Evolutionary conservation across 352 stramenopile genomes (phyloP).

Genomic region (Phytopythium oedochilum): DNA sequence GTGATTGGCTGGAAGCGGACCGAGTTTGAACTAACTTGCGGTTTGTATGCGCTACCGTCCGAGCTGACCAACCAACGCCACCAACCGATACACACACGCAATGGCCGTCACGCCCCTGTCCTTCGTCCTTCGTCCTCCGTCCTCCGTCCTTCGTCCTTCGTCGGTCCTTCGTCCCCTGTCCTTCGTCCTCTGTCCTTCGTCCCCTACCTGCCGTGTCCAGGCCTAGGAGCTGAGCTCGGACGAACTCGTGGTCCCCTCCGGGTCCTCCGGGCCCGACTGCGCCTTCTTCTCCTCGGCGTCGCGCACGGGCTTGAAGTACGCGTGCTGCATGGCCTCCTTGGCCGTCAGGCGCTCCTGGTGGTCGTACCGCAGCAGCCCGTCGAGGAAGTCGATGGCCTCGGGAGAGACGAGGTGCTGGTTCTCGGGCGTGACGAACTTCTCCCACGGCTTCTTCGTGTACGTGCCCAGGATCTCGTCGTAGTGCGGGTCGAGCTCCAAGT

Average conservation of each 20-base stretch:
- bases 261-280: constrained; percentile 31
- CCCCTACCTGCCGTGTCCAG: too few relatives aligned
- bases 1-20: background rate
- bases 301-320: constrained; percentile 96
- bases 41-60: too few relatives aligned
- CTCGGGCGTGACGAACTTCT: constrained; percentile 97
- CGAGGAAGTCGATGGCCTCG: constrained; percentile 96
- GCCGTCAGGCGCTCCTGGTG: constrained; percentile 97
- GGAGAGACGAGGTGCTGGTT: constrained; percentile 96
- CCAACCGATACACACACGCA: too few relatives aligned
- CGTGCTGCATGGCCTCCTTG: constrained; percentile 97
- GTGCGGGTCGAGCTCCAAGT: constrained; percentile 97
- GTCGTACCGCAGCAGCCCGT: constrained; percentile 87
- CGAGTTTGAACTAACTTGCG: too few relatives aligned
- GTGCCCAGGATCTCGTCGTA: constrained; percentile 97
- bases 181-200: too few relatives aligned
- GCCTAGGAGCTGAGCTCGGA: constrained; percentile 71
- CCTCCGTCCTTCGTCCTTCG: too few relatives aligned
- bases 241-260: constrained; percentile 64
- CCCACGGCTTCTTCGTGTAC: constrained; percentile 98
- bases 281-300: constrained; percentile 68
- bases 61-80: too few relatives aligned
- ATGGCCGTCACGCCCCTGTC: too few relatives aligned
- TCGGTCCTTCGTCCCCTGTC: too few relatives aligned
- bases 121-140: too few relatives aligned